Evolutionary conservation across 2,329 filamentous ascomycete species (phyloP), one percentile per base, ranked within the genome.

Genomic region (Ophiostoma ips): DNA sequence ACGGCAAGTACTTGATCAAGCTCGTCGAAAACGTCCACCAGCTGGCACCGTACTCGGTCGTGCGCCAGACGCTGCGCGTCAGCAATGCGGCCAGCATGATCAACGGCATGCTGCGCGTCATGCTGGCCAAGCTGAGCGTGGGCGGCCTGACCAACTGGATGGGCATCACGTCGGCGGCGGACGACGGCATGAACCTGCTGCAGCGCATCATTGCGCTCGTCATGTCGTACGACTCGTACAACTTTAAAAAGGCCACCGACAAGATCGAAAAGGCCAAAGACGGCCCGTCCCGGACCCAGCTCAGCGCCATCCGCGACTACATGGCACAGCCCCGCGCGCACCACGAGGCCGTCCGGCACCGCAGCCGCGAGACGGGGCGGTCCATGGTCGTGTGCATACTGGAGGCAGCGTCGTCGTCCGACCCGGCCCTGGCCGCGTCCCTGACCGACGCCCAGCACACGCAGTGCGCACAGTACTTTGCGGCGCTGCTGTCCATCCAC

Each of bases 61-160:
- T 89, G 47, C 75, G 80, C 53, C 83, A 89, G 62, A 87, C 84
- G 0, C 67, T 92, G 4, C 77, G 79, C 37, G 73, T 89, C 13
- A 83, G 85, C 6, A 92, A 90, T 60, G 84, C 84, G 0, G 84
- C 84, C 1, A 84, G 79, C 18, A 89, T 92, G 85, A 81, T 90
- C 50, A 84, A 75, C 58, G 84, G 74, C 52, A 81, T 90, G 73
- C 73, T 85, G 62, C 75, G 72, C 49, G 67, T 90, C 15, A 71
- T 89, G 15, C 71, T 92, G 13, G 80, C 84, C n/a, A 92, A 92
- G 65, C 68, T 88, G 51, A 84, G 83, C 56, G 70, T 90, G 5
- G 79, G 78, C 2, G 79, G 79, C 8, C 66, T 90, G 47, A 87
- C 85, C 5, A 89, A 88, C 61, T 90, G 83, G 82, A 73, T 89